Percentiles rank a stretch among this genome's conserved stretches.
Evolutionary conservation across 345 rosid genomes (phyloP).

Genomic region (Theobroma cacao): DNA sequence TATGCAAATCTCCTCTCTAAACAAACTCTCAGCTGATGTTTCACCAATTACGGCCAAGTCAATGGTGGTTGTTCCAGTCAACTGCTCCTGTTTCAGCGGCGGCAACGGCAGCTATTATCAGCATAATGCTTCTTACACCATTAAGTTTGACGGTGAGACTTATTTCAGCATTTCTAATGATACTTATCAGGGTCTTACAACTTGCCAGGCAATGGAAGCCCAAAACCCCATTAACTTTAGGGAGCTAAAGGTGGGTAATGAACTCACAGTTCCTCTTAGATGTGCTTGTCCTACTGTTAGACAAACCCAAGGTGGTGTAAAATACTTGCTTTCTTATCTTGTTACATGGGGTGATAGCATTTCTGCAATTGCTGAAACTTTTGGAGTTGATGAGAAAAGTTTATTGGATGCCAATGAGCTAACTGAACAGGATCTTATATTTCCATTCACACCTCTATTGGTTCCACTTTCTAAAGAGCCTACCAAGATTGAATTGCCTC

Average conservation of each 20-base stretch:
- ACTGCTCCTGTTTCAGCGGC: conserved; percentile 52
- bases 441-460: conserved; percentile 57
- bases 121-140: conserved; percentile 55
- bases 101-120: conserved; percentile 47
- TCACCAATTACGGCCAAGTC: conserved; percentile 29
- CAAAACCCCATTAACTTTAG: conserved; percentile 42
- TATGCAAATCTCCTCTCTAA: conserved; percentile 47
- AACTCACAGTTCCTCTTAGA: conserved; percentile 57
- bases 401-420: conserved; percentile 55
- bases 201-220: conserved; percentile 79
- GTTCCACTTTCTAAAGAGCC: conserved; percentile 63
- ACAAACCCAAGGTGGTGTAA: conserved; percentile 53
- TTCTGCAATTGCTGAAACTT: conserved; percentile 43
- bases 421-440: conserved; percentile 23
- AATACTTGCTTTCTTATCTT: conserved; percentile 55
- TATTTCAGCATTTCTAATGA: conserved; percentile 63
- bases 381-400: conserved; percentile 35
- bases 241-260: conserved; percentile 20
- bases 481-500: conserved; percentile 20
- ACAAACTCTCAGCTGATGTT: conserved; percentile 43
- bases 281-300: conserved; percentile 77
- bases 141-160: conserved; percentile 15
- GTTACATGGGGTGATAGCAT: conserved; percentile 41
- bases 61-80: conserved; percentile 51
- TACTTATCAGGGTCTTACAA: conserved; percentile 84